Percentiles rank a stretch among this genome's conserved stretches.
These are phyloP conservation scores for Cephalotrichum gorgonifer DNA, from an alignment of 2,329 filamentous ascomycete genomes.

Conservation along the genomic window DNA sequence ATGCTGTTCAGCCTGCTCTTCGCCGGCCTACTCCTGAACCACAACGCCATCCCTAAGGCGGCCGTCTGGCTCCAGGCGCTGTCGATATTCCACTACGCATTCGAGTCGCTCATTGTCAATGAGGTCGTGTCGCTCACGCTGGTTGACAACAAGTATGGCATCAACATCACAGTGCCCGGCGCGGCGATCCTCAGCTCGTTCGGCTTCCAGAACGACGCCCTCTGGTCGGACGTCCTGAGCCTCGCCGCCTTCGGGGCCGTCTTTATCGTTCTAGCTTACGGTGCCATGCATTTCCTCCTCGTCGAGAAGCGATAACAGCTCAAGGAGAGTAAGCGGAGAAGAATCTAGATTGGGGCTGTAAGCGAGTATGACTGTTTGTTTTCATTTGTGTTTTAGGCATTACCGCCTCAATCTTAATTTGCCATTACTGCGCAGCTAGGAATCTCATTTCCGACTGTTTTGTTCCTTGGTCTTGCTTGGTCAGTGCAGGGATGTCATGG, in stretches of 20 bases:
- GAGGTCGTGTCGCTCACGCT: conserved; percentile 81
- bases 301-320: conserved; percentile 59
- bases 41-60: conserved; percentile 78
- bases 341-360: neutral
- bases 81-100: conserved; percentile 61
- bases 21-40: conserved; percentile 86
- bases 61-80: conserved; percentile 86
- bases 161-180: conserved; percentile 93
- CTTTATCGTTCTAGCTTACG: conserved; percentile 83
- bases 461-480: too few species aligned
- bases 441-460: too few species aligned
- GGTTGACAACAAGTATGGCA: conserved; percentile 87
- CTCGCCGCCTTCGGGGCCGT: conserved; percentile 70
- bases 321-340: neutral
- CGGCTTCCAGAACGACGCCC: conserved; percentile 78
- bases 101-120: conserved; percentile 16
- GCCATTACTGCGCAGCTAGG: too few species aligned
- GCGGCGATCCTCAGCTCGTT: conserved; percentile 91
- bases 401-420: too few species aligned
- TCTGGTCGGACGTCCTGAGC: conserved; percentile 77
- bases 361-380: too few species aligned
- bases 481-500: too few species aligned
- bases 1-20: conserved; percentile 97
- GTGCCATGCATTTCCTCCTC: conserved; percentile 85
- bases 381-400: too few species aligned